Percentiles rank a stretch among this genome's conserved stretches.
These are phyloP conservation scores for Tubosaeta sp. DNA, from an alignment of 768 basidiomycete species.

Conservation along the genomic window DNA sequence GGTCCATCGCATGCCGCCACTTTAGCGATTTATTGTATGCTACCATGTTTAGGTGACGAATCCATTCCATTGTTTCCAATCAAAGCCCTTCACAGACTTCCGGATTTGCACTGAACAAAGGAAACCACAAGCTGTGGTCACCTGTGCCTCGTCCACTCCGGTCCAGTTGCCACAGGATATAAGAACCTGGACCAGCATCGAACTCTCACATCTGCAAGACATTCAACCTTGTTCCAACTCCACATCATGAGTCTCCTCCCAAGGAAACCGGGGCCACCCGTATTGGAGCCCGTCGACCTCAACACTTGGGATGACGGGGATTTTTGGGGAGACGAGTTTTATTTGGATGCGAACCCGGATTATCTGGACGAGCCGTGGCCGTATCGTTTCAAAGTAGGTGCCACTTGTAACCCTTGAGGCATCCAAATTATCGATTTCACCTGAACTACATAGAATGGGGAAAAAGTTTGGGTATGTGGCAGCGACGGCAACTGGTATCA, in stretches of 20 bases:
- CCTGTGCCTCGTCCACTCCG: slow-evolving; percentile 15
- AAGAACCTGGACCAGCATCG: not conserved
- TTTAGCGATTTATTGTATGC: not conserved
- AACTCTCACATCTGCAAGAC: not conserved
- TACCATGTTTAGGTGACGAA: too few species aligned
- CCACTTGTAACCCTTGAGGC: not conserved
- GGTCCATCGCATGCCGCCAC: not conserved
- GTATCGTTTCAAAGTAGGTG: slow-evolving; percentile 44
- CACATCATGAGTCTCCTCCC: slow-evolving; percentile 1
- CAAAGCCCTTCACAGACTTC: slow-evolving; percentile 11
- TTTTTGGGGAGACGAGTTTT: slow-evolving; percentile 15
- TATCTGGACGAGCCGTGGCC: slow-evolving; percentile 49
- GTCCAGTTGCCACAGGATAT: too few species aligned
- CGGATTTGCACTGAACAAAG: slow-evolving; percentile 15
- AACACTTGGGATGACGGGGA: slow-evolving; percentile 23
- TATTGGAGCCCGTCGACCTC: slow-evolving; percentile 20
- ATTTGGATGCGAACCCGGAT: slow-evolving; percentile 29
- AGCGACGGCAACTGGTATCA: slow-evolving; percentile 47
- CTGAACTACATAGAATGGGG: slow-evolving; percentile 20
- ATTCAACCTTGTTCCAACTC: not conserved
- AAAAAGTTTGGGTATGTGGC: slow-evolving; percentile 51
- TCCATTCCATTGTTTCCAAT: slow-evolving; percentile 15
- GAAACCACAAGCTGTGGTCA: slow-evolving; percentile 11
- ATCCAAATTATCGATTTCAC: not conserved
- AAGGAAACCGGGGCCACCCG: not conserved